phyloP scores from a whole-genome alignment of 176 grass and related monocot species.

The Musa beccarii region DNA sequence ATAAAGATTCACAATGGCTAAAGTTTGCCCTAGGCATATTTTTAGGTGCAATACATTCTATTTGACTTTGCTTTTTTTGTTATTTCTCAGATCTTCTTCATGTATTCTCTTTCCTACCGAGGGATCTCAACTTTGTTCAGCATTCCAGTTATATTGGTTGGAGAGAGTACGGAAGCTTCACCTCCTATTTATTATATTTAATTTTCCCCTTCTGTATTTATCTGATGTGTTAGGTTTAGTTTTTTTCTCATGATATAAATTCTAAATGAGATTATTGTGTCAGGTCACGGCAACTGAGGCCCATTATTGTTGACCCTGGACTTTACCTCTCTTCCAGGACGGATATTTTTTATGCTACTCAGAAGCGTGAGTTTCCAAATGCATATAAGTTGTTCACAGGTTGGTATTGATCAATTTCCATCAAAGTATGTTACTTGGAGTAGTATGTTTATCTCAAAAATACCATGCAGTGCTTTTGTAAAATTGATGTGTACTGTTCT shows the following conservation, averaged over 20 bases:
- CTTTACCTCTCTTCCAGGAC: conserved; percentile 77
- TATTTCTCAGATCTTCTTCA: conserved; percentile 77
- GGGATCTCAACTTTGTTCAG: conserved; percentile 90
- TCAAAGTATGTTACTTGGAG: not conserved
- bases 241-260: conserved; percentile 14
- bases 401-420: conserved; percentile 6
- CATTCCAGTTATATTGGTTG: conserved; percentile 86
- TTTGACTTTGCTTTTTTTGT: conserved; percentile 14
- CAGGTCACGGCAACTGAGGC: conserved; percentile 66
- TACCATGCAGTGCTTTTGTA: too few relatives aligned
- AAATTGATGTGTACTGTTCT: too few relatives aligned
- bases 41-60: not conserved
- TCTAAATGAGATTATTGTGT: conserved; percentile 21
- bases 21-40: not conserved
- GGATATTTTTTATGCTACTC: conserved; percentile 82
- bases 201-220: conserved; percentile 1
- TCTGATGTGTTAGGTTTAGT: not conserved
- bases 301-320: conserved; percentile 86
- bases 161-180: conserved; percentile 67
- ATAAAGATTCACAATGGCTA: not conserved
- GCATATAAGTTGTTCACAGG: conserved; percentile 78
- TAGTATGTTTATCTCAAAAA: too few relatives aligned
- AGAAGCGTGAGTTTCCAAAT: conserved; percentile 79
- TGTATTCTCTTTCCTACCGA: conserved; percentile 87
- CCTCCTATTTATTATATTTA: conserved; percentile 3